These are phyloP conservation scores for Hydnomerulius pinastri DNA, from an alignment of 768 basidiomycete species.

Conservation along the genomic window DNA sequence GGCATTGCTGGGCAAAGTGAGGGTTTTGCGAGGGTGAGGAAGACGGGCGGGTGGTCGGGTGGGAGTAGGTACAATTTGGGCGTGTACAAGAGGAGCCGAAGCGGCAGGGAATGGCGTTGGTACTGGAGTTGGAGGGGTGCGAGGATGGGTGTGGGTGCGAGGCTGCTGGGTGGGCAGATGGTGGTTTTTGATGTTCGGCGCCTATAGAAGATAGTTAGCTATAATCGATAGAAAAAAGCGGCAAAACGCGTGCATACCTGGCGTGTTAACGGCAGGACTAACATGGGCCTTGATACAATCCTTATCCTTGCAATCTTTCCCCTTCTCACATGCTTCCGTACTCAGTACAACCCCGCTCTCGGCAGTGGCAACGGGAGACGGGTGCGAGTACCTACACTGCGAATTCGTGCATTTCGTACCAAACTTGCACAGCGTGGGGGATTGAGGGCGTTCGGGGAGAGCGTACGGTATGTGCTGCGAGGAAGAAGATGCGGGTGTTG, in stretches of 20 bases:
- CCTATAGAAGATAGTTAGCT: constrained; percentile 23
- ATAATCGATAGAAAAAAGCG: background rate
- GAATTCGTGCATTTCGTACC: constrained; percentile 88
- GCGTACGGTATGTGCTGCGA: constrained; percentile 49
- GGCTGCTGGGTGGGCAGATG: constrained; percentile 33
- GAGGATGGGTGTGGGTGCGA: constrained; percentile 29
- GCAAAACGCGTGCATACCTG: constrained; percentile 42
- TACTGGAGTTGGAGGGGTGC: too few species aligned
- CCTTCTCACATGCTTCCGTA: constrained; percentile 89
- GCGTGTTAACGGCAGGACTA: constrained; percentile 77
- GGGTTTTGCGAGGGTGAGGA: constrained; percentile 37
- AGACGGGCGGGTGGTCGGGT: too few species aligned
- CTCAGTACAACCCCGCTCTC: constrained; percentile 95
- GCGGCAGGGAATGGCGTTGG: constrained; percentile 61
- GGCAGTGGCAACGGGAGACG: constrained; percentile 93
- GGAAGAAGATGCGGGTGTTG: constrained; percentile 25
- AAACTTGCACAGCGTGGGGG: constrained; percentile 93
- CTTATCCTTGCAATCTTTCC: constrained; percentile 87
- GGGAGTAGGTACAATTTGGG: constrained; percentile 65
- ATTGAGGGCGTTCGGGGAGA: constrained; percentile 77
- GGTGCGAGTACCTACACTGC: constrained; percentile 89
- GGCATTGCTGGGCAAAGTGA: constrained; percentile 60
- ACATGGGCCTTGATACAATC: constrained; percentile 93
- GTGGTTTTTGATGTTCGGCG: constrained; percentile 36
- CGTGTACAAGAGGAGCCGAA: constrained; percentile 75